Conservation (phyloP, 805 yeast genomes). For the Debaryomyces hansenii region DNA sequence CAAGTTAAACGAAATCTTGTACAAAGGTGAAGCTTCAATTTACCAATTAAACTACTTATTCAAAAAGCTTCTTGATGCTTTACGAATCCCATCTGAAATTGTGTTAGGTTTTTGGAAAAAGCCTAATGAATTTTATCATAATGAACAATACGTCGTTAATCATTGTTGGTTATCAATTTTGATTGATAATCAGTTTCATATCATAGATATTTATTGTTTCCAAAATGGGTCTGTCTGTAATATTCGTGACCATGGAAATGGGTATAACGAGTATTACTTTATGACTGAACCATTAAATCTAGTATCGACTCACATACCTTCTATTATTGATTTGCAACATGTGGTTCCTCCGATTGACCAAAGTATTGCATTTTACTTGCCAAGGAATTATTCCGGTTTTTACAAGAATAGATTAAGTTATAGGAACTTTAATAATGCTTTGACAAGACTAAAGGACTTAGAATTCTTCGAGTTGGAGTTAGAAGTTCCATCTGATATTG, state of each 20-base stretch:
- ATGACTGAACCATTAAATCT: constrained; percentile 72
- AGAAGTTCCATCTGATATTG: constrained; percentile 68
- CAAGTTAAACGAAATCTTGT: constrained; percentile 43
- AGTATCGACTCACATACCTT: constrained; percentile 85
- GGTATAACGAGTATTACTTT: constrained; percentile 64
- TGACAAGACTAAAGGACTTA: constrained; percentile 68
- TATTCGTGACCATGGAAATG: constrained; percentile 18
- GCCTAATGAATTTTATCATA: constrained; percentile 61
- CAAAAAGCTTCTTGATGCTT: constrained; percentile 65
- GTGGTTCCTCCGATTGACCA: constrained; percentile 82
- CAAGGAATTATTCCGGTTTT: constrained; percentile 84
- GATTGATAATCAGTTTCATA: constrained; percentile 73
- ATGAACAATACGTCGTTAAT: constrained; percentile 56
- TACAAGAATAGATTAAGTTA: constrained; percentile 59
- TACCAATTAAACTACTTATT: constrained; percentile 78
- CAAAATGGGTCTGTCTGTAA: constrained; percentile 34
- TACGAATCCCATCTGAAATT: constrained; percentile 73
- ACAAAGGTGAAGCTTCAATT: constrained; percentile 55
- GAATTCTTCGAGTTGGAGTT: constrained; percentile 81
- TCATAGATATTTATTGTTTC: constrained; percentile 60
- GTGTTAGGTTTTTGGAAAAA: constrained; percentile 82
- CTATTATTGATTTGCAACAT: constrained; percentile 77
- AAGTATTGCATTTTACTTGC: constrained; percentile 73
- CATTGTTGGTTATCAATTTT: constrained; percentile 89
- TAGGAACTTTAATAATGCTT: constrained; percentile 71